A percentile compares a stretch with the other conserved stretches of the same genome.
Evolutionary conservation across 1,284 basidiomycete species (phyloP).

Genomic region (Marasmius sp.): DNA sequence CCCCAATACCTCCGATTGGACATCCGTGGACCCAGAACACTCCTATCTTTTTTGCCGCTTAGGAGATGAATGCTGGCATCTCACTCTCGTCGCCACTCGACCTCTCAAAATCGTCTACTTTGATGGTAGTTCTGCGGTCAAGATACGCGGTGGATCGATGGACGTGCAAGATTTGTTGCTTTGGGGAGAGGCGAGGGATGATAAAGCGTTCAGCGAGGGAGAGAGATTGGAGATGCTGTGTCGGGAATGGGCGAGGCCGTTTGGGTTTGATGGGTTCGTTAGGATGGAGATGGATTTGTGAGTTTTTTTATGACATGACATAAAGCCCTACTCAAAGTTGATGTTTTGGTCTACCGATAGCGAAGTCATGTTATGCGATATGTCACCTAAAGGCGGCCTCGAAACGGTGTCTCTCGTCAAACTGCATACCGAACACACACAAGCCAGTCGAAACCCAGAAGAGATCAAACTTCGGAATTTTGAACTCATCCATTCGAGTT

Average conservation of each 20-base stretch:
- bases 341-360: conserved; percentile 23
- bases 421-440: neutral
- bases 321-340: neutral
- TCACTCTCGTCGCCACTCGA: conserved; percentile 35
- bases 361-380: conserved; percentile 53
- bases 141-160: conserved; percentile 33
- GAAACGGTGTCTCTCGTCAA: conserved; percentile 33
- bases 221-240: conserved; percentile 33
- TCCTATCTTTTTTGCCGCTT: conserved; percentile 34
- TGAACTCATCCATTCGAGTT: conserved; percentile 33
- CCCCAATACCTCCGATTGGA: conserved; percentile 39
- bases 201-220: conserved; percentile 22
- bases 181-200: conserved; percentile 29
- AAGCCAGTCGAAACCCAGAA: neutral
- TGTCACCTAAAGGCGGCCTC: conserved; percentile 34
- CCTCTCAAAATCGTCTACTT: conserved; percentile 43
- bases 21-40: conserved; percentile 44
- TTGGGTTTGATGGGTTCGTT: conserved; percentile 37
- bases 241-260: conserved; percentile 30
- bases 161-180: conserved; percentile 43
- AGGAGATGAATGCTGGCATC: conserved; percentile 32
- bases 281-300: conserved; percentile 54
- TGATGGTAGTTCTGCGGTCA: conserved; percentile 41
- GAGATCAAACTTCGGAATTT: conserved; percentile 18
- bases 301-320: conserved; percentile 17